Base-by-base conservation (phyloP, 495 filamentous ascomycete genomes). In the Acidomyces sp. region DNA sequence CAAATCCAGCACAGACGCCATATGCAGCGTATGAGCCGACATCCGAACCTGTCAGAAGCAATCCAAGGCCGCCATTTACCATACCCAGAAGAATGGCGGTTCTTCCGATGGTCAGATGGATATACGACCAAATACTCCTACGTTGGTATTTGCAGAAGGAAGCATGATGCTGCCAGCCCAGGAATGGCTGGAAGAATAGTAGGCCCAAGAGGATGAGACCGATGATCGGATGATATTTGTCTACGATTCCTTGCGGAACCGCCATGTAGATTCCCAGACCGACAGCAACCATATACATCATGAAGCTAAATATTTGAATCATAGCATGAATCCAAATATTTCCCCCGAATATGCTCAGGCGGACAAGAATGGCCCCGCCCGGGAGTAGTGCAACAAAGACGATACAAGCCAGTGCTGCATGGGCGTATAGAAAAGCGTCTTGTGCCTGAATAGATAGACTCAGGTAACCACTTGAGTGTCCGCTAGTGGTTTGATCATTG, bases 161-260 rank as follows among this genome's bases (percentile, higher is more conserved):
- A 1, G 24, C 19, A 36, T 62, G 59, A 39, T 62, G 59, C 11
- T 57, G 34, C 25, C 44, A 34, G 4, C 59, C 59, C 27, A 55
- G 35, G 38, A 62, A 36, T 13, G 59, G 59, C 39, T 60, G 57
- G 46, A 59, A 51, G 43, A 60, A 54, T 16, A 62, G 46, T n/a
- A 49, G 15, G 11, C 47, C 38, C 37, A 60, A 54, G 21, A 62
- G 46, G 11, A 59, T 52, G 19, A 62, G 52, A 17, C 59, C 59
- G 33, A 62, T 62, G 39, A 57, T 50, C 0, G 57, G 53, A 27
- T 62, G 59, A 18, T 27, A 17, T 4, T 59, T 49, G 19, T 47
- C 22, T 3, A 55, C 31, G 45, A 53, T 20, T 47, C 13, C 12
- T 10, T 15, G 6, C 13, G 27, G 45, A 31, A 17, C 33, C 3